Evolutionary conservation across 805 yeast genomes (phyloP).

Genomic region (Torulaspora indica): DNA sequence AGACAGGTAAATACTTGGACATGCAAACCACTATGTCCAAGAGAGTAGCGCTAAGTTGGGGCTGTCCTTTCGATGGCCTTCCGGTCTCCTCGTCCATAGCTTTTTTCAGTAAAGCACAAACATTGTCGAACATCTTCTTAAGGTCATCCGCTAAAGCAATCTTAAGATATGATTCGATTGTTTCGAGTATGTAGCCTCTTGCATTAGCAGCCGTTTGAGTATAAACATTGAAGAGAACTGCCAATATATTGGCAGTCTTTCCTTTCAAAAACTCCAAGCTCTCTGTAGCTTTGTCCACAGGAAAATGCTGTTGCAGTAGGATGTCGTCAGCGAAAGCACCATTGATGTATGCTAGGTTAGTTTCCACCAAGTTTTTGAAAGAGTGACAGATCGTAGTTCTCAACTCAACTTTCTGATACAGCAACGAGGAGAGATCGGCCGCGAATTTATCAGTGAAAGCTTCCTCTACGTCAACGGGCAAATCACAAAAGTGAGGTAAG

Average conservation of each 20-base stretch:
- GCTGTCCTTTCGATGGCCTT: conserved; percentile 32
- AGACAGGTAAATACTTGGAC: conserved; percentile 73
- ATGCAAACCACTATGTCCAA: conserved; percentile 85
- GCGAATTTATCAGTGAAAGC: conserved; percentile 77
- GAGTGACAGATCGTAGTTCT: conserved; percentile 83
- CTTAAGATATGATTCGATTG: conserved; percentile 74
- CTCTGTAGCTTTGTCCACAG: conserved; percentile 49
- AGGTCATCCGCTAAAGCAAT: conserved; percentile 66
- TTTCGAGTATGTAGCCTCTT: conserved; percentile 78
- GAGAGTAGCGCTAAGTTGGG: conserved; percentile 69
- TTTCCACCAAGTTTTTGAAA: conserved; percentile 69
- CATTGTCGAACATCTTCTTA: conserved; percentile 74
- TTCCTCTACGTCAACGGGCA: conserved; percentile 65
- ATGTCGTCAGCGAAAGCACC: conserved; percentile 56
- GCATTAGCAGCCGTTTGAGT: conserved; percentile 82
- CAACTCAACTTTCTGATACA: conserved; percentile 69
- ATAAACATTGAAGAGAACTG: conserved; percentile 88
- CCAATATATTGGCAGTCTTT: conserved; percentile 69
- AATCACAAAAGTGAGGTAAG: conserved; percentile 81
- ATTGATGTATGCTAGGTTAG: conserved; percentile 52
- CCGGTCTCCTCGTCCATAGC: conserved; percentile 59
- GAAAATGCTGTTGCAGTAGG: conserved; percentile 56
- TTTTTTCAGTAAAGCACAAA: conserved; percentile 69
- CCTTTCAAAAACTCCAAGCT: conserved; percentile 60
- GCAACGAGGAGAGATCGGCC: conserved; percentile 59